These are phyloP conservation scores for Ilyonectria robusta DNA, from an alignment of 2,329 filamentous ascomycete species.

Conservation along the genomic window DNA sequence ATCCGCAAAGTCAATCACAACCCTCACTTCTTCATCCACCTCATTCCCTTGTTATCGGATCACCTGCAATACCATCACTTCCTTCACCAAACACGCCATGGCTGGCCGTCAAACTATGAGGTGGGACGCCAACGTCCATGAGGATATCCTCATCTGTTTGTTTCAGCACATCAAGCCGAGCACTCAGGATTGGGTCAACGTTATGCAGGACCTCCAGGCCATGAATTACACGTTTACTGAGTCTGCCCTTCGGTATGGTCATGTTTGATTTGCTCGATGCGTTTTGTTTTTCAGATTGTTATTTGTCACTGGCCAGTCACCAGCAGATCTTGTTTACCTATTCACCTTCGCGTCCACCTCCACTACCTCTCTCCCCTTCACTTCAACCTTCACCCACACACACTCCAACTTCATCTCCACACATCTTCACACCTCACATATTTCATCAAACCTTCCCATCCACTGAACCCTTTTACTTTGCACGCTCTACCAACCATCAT, in stretches of 20 bases:
- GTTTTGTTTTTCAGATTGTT: background rate
- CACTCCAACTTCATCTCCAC: constrained; percentile 8
- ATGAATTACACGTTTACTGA: constrained; percentile 59
- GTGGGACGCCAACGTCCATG: constrained; percentile 60
- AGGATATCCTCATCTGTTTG: constrained; percentile 60
- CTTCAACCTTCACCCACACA: constrained; percentile 12
- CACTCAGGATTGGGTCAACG: constrained; percentile 50
- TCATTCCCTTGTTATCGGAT: background rate
- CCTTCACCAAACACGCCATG: constrained; percentile 40
- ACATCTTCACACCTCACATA: constrained; percentile 1
- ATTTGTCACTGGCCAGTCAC: too few relatives aligned
- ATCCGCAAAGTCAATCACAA: background rate
- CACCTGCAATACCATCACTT: background rate
- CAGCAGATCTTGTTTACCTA: background rate
- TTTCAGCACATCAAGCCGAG: constrained; percentile 55
- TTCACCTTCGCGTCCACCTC: background rate
- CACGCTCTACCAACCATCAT: constrained; percentile 28
- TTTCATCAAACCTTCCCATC: constrained; percentile 7
- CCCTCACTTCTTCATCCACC: constrained; percentile 23
- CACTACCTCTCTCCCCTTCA: background rate
- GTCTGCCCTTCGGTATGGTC: constrained; percentile 58
- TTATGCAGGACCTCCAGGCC: constrained; percentile 55
- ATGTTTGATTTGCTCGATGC: constrained; percentile 12
- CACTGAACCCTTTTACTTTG: background rate
- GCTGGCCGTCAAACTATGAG: constrained; percentile 51